Evolutionary conservation across 768 basidiomycete species (phyloP).

Genomic region (Rubroboletus satanas): DNA sequence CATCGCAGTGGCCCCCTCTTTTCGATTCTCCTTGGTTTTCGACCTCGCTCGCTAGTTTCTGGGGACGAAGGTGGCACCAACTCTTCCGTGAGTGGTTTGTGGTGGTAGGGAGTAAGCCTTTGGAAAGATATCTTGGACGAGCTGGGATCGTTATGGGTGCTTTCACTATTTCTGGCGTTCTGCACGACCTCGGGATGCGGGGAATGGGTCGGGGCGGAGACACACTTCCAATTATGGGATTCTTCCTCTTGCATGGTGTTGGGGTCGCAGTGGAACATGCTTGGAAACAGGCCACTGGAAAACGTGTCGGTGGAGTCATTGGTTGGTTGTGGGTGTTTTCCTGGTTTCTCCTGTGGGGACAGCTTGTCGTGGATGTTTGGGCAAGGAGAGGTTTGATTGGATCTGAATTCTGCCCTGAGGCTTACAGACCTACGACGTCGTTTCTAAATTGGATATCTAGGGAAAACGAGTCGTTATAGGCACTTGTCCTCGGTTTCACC

Average conservation of each 20-base stretch:
- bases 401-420: conserved; percentile 9
- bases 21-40: conserved; percentile 56
- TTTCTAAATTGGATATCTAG: conserved; percentile 11
- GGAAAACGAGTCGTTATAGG: not conserved
- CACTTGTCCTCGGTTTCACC: not conserved
- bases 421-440: conserved; percentile 19
- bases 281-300: conserved; percentile 45
- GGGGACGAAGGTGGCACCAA: conserved; percentile 69
- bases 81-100: conserved; percentile 57
- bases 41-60: conserved; percentile 59
- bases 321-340: conserved; percentile 51
- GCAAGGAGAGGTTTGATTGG: conserved; percentile 20
- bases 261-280: conserved; percentile 47
- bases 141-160: conserved; percentile 50
- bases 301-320: conserved; percentile 41
- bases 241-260: conserved; percentile 56
- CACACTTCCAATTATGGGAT: conserved; percentile 39
- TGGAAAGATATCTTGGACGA: conserved; percentile 43
- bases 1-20: conserved; percentile 59
- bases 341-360: conserved; percentile 49
- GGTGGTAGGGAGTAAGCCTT: conserved; percentile 44
- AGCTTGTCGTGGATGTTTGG: conserved; percentile 45
- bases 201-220: conserved; percentile 55
- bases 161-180: conserved; percentile 55
- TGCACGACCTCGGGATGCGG: conserved; percentile 58